Evolutionary conservation across 1,284 basidiomycete genomes (phyloP), one percentile per base, ranked within the genome.

Genomic region (Mycosarcoma mackinlayi): DNA sequence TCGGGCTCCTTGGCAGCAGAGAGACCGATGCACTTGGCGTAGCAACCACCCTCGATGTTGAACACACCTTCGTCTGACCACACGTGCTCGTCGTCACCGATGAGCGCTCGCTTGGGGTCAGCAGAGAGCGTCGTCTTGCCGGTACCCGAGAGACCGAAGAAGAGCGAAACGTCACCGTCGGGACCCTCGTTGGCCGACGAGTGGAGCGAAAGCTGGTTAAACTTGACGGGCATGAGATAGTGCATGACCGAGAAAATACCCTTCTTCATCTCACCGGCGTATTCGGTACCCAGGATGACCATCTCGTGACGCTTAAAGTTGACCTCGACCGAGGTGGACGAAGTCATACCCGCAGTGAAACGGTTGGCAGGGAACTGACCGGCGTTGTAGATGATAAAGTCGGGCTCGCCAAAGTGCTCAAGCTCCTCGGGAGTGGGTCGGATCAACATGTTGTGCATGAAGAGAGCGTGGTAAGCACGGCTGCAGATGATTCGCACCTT

Each of bases 241-340:
- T 99, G 96, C 96, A 99, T 99, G 81, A 99, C 94, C 51, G 92
- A 94, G 87, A 99, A 98, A 84, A 99, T 92, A 84, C 96, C 96
- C 89, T 98, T 98, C 88, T 99, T 99, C 96, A 98, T 99, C 87
- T 99, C 96, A 71, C 96, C 96, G 50, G 96, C 96, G 84, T 98
- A 98, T 84, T 98, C 95, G 56, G 96, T 98, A 68, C 96, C 95
- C 80, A 99, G 92, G 83, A 99, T 98, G 83, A 99, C 94, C 95
- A 99, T 99, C 86, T 99, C 96, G 92, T 94, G 97, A 59, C 96
- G 92, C 88, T 97, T 97, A 86, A 99, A 98, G 89, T 99, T 99
- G 87, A 99, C 93, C 86, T 98, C 96, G 57, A 99, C 95, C 19
- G 94, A 97, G 25, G 95, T 98, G 41, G 94, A 92, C 31, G 94